phyloP scores from a whole-genome alignment of 441 rosid species.

The Pelargonium myrrhifolium region DNA sequence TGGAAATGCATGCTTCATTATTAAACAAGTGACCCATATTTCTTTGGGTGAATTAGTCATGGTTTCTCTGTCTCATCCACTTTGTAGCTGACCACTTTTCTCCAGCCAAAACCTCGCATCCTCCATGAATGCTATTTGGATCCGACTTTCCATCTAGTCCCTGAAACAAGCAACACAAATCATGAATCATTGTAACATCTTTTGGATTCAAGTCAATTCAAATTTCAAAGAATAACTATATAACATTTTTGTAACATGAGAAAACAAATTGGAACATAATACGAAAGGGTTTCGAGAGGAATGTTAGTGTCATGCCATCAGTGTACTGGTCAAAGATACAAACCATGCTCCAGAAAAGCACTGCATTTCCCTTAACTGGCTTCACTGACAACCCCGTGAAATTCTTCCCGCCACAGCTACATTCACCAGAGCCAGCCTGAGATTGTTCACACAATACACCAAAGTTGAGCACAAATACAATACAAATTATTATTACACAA shows the following conservation, averaged over 20 bases:
- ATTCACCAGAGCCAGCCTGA: slow-evolving; percentile 83
- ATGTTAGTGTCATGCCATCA: background rate
- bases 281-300: no score
- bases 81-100: slow-evolving; percentile 98
- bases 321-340: slow-evolving; percentile 15
- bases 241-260: background rate
- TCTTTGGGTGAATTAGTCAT: slow-evolving; percentile 13
- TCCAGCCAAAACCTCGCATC: slow-evolving; percentile 78
- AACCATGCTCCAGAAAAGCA: slow-evolving; percentile 99
- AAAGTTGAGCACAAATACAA: no score
- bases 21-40: no score
- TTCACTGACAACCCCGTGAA: slow-evolving; percentile 72
- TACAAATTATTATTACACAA: no score
- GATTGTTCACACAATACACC: slow-evolving; percentile 16
- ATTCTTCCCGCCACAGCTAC: slow-evolving; percentile 81
- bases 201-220: no score
- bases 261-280: no score
- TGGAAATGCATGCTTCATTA: no score
- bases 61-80: slow-evolving; percentile 86
- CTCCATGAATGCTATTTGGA: slow-evolving; percentile 84
- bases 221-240: no score
- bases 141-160: slow-evolving; percentile 93
- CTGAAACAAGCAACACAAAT: slow-evolving; percentile 28
- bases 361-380: slow-evolving; percentile 78
- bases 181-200: background rate